Evolutionary conservation across 2,329 filamentous ascomycete species (phyloP).

Genomic region (Mycosphaerella arachidis): DNA sequence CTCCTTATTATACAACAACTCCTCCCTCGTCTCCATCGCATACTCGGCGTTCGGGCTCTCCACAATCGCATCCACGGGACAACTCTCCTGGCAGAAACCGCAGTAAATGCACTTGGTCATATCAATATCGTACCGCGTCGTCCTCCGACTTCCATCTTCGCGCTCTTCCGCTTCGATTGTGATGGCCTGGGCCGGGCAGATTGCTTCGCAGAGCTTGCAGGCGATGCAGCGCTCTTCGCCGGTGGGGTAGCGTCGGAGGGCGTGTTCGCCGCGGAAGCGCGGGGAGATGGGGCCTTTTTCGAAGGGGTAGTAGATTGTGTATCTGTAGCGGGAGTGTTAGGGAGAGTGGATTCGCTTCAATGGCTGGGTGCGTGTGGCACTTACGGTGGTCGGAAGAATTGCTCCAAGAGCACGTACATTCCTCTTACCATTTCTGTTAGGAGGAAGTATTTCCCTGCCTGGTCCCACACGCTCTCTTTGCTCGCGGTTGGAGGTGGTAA

Average conservation of each 20-base stretch:
- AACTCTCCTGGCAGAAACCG: constrained; percentile 98
- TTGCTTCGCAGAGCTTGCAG: constrained; percentile 98
- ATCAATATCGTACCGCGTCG: constrained; percentile 97
- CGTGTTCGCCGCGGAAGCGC: constrained; percentile 96
- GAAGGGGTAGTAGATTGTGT: constrained; percentile 98
- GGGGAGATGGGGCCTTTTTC: constrained; percentile 98
- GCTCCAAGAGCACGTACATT: constrained; percentile 97
- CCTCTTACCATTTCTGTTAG: constrained; percentile 92
- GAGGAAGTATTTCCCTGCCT: constrained; percentile 88
- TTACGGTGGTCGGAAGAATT: constrained; percentile 97
- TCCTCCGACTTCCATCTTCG: constrained; percentile 88
- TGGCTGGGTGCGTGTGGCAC: constrained; percentile 41
- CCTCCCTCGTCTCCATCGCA: constrained; percentile 76
- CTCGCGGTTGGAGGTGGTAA: constrained; percentile 71
- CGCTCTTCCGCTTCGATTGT: constrained; percentile 99
- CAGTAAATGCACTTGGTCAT: constrained; percentile 99
- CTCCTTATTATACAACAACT: constrained; percentile 96
- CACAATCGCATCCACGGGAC: constrained; percentile 92
- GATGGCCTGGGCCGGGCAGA: constrained; percentile 96
- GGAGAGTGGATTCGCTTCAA: neutral
- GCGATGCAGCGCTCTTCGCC: constrained; percentile 99
- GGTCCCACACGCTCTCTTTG: constrained; percentile 74
- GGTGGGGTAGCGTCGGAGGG: constrained; percentile 89
- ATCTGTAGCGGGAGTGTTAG: constrained; percentile 51
- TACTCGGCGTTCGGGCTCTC: constrained; percentile 72